Percentiles rank a stretch among this genome's conserved stretches.
Evolutionary conservation across 2,329 filamentous ascomycete species (phyloP).

Genomic region (Scytalidium sp.): DNA sequence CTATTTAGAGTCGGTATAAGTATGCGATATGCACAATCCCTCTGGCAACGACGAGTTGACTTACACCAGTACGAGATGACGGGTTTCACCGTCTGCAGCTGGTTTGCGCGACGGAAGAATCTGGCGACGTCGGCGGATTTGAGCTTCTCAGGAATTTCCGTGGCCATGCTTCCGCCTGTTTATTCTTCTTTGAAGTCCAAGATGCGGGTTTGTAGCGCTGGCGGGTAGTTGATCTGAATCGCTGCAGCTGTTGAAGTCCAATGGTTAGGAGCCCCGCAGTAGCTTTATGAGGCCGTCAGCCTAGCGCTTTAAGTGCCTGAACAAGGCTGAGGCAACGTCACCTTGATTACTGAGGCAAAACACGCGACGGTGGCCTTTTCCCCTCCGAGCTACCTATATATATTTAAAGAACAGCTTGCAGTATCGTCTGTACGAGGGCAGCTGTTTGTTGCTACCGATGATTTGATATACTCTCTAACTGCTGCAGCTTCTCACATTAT

Average conservation of each 20-base stretch:
- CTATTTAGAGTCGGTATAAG: conserved; percentile 41
- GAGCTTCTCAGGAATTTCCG: conserved; percentile 66
- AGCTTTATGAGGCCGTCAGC: too few species aligned
- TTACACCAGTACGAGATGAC: conserved; percentile 94
- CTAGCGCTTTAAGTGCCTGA: too few species aligned
- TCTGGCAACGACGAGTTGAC: conserved; percentile 30
- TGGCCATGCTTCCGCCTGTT: conserved; percentile 57
- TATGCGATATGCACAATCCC: conserved; percentile 1
- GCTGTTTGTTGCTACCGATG: conserved; percentile 11
- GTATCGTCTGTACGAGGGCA: conserved; percentile 4
- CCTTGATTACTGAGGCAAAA: conserved; percentile 16
- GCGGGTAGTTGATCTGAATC: too few species aligned
- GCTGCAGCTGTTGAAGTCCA: too few species aligned
- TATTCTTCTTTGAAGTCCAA: too few species aligned
- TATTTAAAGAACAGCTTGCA: conserved; percentile 18
- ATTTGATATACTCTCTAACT: conserved; percentile 14
- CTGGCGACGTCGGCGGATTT: conserved; percentile 79
- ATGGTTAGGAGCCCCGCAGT: too few species aligned
- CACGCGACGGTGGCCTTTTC: conserved; percentile 19
- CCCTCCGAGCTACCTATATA: background rate
- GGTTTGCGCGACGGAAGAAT: conserved; percentile 78
- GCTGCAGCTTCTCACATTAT: conserved; percentile 18
- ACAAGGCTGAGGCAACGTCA: background rate
- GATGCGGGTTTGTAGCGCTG: too few species aligned
- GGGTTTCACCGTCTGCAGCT: conserved; percentile 81